Evolutionary conservation across 805 yeast species (phyloP).

Genomic region (Cyberlindnera bimundalis): DNA sequence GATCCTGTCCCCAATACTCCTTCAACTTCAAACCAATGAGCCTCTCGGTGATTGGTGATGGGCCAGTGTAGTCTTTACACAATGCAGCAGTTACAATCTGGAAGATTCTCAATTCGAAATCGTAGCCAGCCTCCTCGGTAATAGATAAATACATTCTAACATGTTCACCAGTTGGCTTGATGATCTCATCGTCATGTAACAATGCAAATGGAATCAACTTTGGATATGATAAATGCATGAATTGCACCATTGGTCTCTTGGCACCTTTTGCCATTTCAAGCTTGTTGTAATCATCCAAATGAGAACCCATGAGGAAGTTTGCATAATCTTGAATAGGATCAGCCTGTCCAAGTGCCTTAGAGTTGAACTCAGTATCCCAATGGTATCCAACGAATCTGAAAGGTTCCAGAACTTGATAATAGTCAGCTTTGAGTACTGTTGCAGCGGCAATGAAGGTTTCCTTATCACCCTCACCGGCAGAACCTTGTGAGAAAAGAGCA

Average conservation of each 20-base stretch:
- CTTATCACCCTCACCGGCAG: conserved; percentile 76
- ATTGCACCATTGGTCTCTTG: conserved; percentile 30
- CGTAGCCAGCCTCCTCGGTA: conserved; percentile 31
- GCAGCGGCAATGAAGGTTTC: conserved; percentile 68
- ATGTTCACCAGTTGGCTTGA: conserved; percentile 26
- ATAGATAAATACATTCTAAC: conserved; percentile 31
- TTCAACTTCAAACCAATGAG: conserved; percentile 29
- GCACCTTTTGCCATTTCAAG: conserved; percentile 14
- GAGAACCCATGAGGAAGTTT: conserved; percentile 22
- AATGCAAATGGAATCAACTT: conserved; percentile 37
- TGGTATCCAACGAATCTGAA: conserved; percentile 37
- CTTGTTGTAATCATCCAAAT: conserved; percentile 18
- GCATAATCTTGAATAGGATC: conserved; percentile 33
- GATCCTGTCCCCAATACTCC: conserved; percentile 28
- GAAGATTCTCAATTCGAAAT: conserved; percentile 39
- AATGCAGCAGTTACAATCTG: conserved; percentile 36
- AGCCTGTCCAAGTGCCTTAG: conserved; percentile 43
- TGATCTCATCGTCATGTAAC: conserved; percentile 27
- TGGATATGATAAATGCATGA: conserved; percentile 63
- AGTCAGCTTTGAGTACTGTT: conserved; percentile 41
- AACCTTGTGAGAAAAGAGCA: conserved; percentile 56
- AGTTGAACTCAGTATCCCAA: conserved; percentile 22
- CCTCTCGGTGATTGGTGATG: conserved; percentile 21
- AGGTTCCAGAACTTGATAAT: conserved; percentile 41
- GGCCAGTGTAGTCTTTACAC: conserved; percentile 30